phyloP scores from a whole-genome alignment of 352 stramenopile genomes.

The Paralagenidium karlingii region DNA sequence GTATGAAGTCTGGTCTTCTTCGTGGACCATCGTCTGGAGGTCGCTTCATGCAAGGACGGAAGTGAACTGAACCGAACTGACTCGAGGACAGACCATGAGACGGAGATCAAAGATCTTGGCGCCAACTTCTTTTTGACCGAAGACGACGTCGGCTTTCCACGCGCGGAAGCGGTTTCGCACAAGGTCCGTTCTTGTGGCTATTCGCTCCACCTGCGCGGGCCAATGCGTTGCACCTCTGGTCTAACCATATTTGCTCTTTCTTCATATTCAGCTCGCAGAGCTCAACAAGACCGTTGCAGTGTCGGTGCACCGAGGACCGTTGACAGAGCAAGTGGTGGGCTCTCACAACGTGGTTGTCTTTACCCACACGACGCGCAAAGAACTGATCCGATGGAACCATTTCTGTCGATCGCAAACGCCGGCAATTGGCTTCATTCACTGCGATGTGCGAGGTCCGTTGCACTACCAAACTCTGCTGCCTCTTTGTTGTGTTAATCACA shows the following conservation, averaged over 20 bases:
- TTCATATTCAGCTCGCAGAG: slow-evolving; percentile 46
- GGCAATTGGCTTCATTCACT: slow-evolving; percentile 71
- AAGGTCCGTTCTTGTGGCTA: slow-evolving; percentile 14
- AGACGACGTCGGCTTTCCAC: slow-evolving; percentile 54
- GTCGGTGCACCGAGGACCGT: slow-evolving; percentile 48
- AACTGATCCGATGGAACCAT: slow-evolving; percentile 82
- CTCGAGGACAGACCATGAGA: slow-evolving; percentile 46
- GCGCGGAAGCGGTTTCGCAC: slow-evolving; percentile 44
- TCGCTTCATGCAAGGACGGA: not conserved
- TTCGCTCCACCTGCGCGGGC: too few species aligned
- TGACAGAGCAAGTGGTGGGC: slow-evolving; percentile 55
- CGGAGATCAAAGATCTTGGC: slow-evolving; percentile 80
- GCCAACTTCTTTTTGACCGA: slow-evolving; percentile 90
- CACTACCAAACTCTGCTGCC: too few species aligned
- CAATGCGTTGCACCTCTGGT: slow-evolving; percentile 11
- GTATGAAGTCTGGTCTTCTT: slow-evolving; percentile 11
- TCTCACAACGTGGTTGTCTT: slow-evolving; percentile 86
- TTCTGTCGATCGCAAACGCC: slow-evolving; percentile 75
- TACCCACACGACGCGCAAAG: slow-evolving; percentile 48
- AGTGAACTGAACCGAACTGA: not conserved
- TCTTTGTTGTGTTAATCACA: not conserved
- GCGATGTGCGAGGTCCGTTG: slow-evolving; percentile 64
- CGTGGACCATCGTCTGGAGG: not conserved
- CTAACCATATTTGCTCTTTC: not conserved
- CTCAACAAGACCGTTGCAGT: slow-evolving; percentile 87